Evolutionary conservation across 495 filamentous ascomycete species (phyloP), one percentile per base, ranked within the genome.

Genomic region (Oleoguttula mirabilis): DNA sequence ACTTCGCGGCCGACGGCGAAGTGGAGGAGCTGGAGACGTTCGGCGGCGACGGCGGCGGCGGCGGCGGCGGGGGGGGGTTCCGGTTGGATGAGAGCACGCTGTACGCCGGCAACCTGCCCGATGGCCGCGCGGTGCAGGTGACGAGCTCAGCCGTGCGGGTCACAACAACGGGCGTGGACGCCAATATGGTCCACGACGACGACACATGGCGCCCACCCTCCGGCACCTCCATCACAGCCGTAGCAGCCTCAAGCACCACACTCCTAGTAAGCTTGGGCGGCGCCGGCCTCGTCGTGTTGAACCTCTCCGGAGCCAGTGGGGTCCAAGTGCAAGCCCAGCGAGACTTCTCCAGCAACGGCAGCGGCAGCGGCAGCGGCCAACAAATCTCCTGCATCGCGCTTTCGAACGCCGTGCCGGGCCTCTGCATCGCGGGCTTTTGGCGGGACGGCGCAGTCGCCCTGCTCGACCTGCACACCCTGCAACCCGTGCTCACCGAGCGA

Each of bases 301-400:
- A 77, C 88, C 24, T 56, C 59, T 16, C 60, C 67, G n/a, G 12
- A 10, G 22, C 11, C 14, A 21, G 35, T 27, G 67, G 76, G 25
- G 59, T 88, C 1, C 59, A 64, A 17, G 62, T 78, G 17, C 59
- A 72, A 17, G 59, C 63, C n/a, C 52, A 73, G 47, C 76, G 80
- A 55, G 59, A 73, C 21, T 71, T 85, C 39, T 30, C 25, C 1
- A 25, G 23, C 14, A 12, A n/a, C 10, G n/a, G n/a, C n/a, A n/a
- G n/a, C n/a, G n/a, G n/a, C n/a, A n/a, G n/a, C n/a, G n/a, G n/a
- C n/a, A n/a, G n/a, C n/a, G n/a, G n/a, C n/a, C 74, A 78, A 43
- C 86, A 96, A 58, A 71, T 96, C 10, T 81, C 88, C 2, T 94
- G 88, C 51, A 61, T 96, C 14, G 80, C 86, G 36, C 66, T 85